Evolutionary conservation across 768 basidiomycete genomes (phyloP).

Genomic region (Tulasnella sp.): DNA sequence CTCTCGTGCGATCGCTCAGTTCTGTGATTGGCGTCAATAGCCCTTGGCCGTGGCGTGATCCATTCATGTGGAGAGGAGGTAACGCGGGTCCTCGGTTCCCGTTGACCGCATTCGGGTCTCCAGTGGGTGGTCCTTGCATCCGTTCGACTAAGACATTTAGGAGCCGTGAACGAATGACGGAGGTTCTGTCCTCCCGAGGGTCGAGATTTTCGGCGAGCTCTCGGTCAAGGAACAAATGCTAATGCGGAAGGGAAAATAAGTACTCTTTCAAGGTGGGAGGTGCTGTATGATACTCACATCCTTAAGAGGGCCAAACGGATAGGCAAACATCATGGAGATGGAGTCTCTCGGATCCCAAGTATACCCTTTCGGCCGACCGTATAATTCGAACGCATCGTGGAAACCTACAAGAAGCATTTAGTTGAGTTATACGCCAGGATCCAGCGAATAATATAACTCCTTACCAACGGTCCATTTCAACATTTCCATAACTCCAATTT

Average conservation of each 20-base stretch:
- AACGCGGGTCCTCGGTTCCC: not conserved
- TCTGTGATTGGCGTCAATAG: conserved; percentile 31
- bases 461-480: conserved; percentile 86
- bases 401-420: conserved; percentile 53
- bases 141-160: conserved; percentile 65
- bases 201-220: conserved; percentile 79
- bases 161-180: conserved; percentile 64
- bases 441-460: conserved; percentile 39
- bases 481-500: conserved; percentile 76
- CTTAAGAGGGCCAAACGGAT: conserved; percentile 81
- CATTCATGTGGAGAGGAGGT: conserved; percentile 27
- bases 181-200: conserved; percentile 76
- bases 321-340: conserved; percentile 87
- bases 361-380: conserved; percentile 84
- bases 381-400: conserved; percentile 85
- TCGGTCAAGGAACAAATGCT: conserved; percentile 88
- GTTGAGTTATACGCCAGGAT: not conserved
- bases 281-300: conserved; percentile 60
- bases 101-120: not conserved
- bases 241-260: conserved; percentile 23
- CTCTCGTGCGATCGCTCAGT: conserved; percentile 23
- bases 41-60: conserved; percentile 23
- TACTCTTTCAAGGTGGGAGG: conserved; percentile 3
- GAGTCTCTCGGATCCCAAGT: conserved; percentile 89
- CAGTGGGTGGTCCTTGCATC: conserved; percentile 52